These are phyloP conservation scores for Cadophora luteo-olivacea DNA, from an alignment of 2,329 filamentous ascomycete species.

Conservation along the genomic window DNA sequence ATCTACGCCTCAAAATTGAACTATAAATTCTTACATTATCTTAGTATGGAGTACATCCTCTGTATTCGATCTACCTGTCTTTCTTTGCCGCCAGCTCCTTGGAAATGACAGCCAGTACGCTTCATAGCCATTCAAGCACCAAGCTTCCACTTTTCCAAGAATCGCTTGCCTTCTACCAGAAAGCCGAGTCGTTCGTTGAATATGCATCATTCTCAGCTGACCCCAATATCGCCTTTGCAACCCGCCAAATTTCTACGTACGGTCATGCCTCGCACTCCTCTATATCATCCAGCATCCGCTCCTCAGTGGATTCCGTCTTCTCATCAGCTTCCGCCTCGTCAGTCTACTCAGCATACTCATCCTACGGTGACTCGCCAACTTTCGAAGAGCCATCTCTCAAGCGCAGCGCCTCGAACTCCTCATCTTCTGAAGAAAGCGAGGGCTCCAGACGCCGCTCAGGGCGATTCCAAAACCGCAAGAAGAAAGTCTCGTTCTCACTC, in stretches of 20 bases:
- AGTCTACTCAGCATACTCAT: slow-evolving; percentile 28
- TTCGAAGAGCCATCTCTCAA: slow-evolving; percentile 13
- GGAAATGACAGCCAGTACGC: slow-evolving; percentile 39
- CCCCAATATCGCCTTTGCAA: slow-evolving; percentile 20
- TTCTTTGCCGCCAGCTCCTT: slow-evolving; percentile 43
- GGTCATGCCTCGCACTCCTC: slow-evolving; percentile 28
- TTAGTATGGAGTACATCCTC: slow-evolving; percentile 38
- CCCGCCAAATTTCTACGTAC: slow-evolving; percentile 3
- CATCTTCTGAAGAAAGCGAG: slow-evolving; percentile 13
- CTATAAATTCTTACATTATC: slow-evolving; percentile 15
- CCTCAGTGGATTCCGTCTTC: slow-evolving; percentile 42
- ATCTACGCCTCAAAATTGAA: neutral
- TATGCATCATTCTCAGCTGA: slow-evolving; percentile 35
- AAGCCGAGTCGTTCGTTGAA: slow-evolving; percentile 37
- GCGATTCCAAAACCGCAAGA: slow-evolving; percentile 35
- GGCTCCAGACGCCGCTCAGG: slow-evolving; percentile 1
- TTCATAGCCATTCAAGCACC: slow-evolving; percentile 35
- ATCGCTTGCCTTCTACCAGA: slow-evolving; percentile 38
- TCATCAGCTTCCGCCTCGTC: slow-evolving; percentile 35
- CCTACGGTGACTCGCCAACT: slow-evolving; percentile 28
- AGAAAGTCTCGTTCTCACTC: slow-evolving; percentile 42
- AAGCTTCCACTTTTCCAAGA: slow-evolving; percentile 43
- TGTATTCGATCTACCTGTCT: slow-evolving; percentile 43
- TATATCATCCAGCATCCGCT: slow-evolving; percentile 37
- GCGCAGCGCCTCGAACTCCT: slow-evolving; percentile 22